phyloP scores from a whole-genome alignment of 371 early-diverging fungal genomes.

The Mortierella sp. region DNA sequence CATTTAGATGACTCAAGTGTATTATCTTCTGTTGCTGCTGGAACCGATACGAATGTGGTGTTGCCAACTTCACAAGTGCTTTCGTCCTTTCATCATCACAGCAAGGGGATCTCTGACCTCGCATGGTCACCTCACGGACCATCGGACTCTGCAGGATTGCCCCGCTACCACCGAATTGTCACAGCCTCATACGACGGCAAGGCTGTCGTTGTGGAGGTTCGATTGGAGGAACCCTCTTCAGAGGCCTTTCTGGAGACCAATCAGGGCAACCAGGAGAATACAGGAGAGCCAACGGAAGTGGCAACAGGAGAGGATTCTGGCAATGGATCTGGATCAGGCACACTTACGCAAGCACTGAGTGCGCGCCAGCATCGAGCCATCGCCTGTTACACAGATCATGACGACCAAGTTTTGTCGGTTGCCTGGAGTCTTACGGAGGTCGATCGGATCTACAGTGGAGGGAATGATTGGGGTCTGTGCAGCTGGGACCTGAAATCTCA shows the following conservation, averaged over 20 bases:
- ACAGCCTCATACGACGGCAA: slow-evolving; percentile 38
- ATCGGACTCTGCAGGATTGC: background rate
- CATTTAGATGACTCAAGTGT: background rate
- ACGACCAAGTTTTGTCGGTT: slow-evolving; percentile 25
- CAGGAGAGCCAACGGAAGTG: background rate
- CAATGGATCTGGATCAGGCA: background rate
- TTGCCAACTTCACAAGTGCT: slow-evolving; percentile 24
- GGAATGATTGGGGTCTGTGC: slow-evolving; percentile 47
- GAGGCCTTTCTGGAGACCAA: background rate
- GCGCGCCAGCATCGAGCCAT: slow-evolving; percentile 11
- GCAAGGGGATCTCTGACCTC: slow-evolving; percentile 31
- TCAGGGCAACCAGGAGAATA: too few relatives aligned
- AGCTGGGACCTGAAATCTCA: slow-evolving; percentile 44
- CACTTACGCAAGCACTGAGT: background rate
- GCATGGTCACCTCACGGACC: slow-evolving; percentile 49
- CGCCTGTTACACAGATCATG: slow-evolving; percentile 25
- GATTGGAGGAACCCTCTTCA: background rate
- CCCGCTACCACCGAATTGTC: slow-evolving; percentile 18
- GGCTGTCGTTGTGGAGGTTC: slow-evolving; percentile 30
- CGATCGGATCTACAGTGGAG: slow-evolving; percentile 45
- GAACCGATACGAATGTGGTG: background rate
- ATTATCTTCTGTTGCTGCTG: background rate
- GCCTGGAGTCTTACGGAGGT: slow-evolving; percentile 47
- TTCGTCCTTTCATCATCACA: slow-evolving; percentile 25
- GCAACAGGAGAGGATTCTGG: background rate